A percentile compares a stretch with the other conserved stretches of the same genome.
Evolutionary conservation across 257 asterid species (phyloP).

Genomic region (Verbascum thapsus): DNA sequence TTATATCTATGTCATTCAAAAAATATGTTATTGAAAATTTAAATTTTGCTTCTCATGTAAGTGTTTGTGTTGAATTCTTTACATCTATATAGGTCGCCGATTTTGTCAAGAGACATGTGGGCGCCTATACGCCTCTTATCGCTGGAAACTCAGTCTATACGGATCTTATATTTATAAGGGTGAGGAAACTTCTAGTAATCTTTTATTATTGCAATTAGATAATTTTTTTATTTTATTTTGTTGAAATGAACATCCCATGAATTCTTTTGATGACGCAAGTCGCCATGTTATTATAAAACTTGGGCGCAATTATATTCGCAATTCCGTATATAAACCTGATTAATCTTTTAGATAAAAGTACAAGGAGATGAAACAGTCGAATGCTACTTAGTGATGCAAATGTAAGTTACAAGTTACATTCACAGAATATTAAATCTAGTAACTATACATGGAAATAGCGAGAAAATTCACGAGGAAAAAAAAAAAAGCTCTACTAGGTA

Average conservation of each 20-base stretch:
- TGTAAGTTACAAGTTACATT: too few relatives aligned
- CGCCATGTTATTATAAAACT: too few relatives aligned
- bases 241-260: neutral
- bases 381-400: too few relatives aligned
- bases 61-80: neutral
- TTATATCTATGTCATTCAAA: slow-evolving; percentile 8
- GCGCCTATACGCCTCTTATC: slow-evolving; percentile 62
- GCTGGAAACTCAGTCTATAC: slow-evolving; percentile 92
- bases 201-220: slow-evolving; percentile 3
- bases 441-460: too few relatives aligned
- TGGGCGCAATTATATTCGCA: too few relatives aligned
- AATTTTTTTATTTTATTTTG: neutral
- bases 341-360: too few relatives aligned
- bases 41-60: slow-evolving; percentile 16
- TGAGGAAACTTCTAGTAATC: slow-evolving; percentile 36
- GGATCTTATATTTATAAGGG: slow-evolving; percentile 82
- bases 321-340: too few relatives aligned
- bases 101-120: slow-evolving; percentile 72
- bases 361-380: too few relatives aligned
- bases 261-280: neutral
- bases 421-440: too few relatives aligned
- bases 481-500: too few relatives aligned
- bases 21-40: neutral
- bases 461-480: too few relatives aligned
- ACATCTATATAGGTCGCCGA: slow-evolving; percentile 65